Evolutionary conservation across 495 filamentous ascomycete species (phyloP), one percentile per base, ranked within the genome.

Genomic region (Hypoxylon perforatum): DNA sequence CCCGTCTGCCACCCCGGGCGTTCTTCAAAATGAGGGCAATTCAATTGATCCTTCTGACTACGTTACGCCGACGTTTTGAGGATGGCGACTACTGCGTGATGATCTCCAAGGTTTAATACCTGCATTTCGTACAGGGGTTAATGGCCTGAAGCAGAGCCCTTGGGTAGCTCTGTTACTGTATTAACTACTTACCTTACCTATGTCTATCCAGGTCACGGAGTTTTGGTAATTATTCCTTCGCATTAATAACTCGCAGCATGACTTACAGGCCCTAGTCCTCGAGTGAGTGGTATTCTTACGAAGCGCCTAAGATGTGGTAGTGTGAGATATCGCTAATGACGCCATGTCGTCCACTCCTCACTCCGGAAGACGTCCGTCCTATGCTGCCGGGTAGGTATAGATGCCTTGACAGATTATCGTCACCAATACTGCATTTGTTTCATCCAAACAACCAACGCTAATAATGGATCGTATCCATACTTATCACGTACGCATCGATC

Each of bases 41-140:
- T 65, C 47, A 59, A 59, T 59, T 59, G 49, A 65, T 58, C 61
- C 61, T 58, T 53, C 61, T 30, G 3, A 28, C 30, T 5, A 33
- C 30, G 30, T 33, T 33, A 41, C 51, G 28, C 21, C 57, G 28
- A 57, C 39, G 61, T 46, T 57, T 33, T 21, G 35, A 42, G 39
- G 10, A 67, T 55, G 57, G 22, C 41, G 23, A 55, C 47, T 47
- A 53, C 12, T 23, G 53, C 39, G 19, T 54, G 54, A 58, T 65
- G 44, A 58, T 33, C 54, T 65, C 47, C 18, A 21, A 19, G 41
- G 41, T 44, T 44, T 17, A 18, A 8, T 9, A 9, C 17, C 17
- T 19, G 41, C 8, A 19, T 18, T 41, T 41, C 38, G 17, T 41
- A 21, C n/a, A 44, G 17, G 41, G 17, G 17, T 18, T 3, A 6